Evolutionary conservation across 345 rosid genomes (phyloP), one percentile per base, ranked within the genome.

Genomic region (Eucalyptus dawsonii): DNA sequence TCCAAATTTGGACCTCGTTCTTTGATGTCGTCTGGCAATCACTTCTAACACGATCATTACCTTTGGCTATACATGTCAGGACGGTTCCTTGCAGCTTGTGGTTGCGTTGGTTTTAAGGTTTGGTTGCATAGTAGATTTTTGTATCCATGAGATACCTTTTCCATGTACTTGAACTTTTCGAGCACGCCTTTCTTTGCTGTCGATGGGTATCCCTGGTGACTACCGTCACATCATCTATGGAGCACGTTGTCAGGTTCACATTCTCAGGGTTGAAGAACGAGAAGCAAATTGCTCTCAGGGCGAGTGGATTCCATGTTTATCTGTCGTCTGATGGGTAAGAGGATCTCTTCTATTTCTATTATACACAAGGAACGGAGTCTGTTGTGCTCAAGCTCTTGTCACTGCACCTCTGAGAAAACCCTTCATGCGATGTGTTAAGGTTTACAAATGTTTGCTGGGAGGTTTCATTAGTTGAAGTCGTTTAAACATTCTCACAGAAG

Each of bases 141-240:
- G 19, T 14, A 65, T n/a, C 19, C 80, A 4, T 9, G 11, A 67
- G 9, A 67, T 31, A 16, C 80, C 22, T 67, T 31, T 67, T 8
- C 42, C 42, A 31, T 15, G 11, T 31, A 31, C 21, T 67, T 15
- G 5, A 17, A 69, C 80, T 0, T 69, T 69, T 16, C 1, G 0
- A 69, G 80, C 44, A 9, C 0, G 0, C 80, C 24, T 0, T 67
- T 31, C 80, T 69, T 69, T 0, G 24, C 42, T 17, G 80, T 37
- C 2, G 13, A 69, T 69, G 2, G 80, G 24, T 69, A 69, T 17
- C 44, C 1, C 12, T 34, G 44, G 44, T 34, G 44, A 69, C 44
- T 69, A 5, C 80, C 0, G 1, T 5, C 44, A 2, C 37, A 69
- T 69, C 80, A 17, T 69, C 22, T 69, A 34, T 9, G 2, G 2